Conservation (phyloP, 164 flowering plant genomes). For the Sedum album region DNA sequence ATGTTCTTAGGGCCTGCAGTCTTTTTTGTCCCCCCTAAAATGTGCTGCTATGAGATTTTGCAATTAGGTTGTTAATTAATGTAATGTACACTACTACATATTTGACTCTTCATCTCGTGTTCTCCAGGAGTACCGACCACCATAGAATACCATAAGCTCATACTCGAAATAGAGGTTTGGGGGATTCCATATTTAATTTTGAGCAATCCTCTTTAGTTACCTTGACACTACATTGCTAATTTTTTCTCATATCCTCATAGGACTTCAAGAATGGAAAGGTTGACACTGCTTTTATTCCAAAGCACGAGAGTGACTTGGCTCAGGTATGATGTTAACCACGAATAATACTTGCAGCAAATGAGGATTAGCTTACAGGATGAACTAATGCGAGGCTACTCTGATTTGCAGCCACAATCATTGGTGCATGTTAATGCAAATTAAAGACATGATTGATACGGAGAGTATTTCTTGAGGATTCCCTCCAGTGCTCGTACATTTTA, state of each 20-base stretch:
- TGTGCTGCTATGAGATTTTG: not conserved
- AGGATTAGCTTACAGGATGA: not conserved
- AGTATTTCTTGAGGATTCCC: not conserved
- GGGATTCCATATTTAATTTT: not conserved
- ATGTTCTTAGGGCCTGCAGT: not conserved
- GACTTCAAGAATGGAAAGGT: constrained; percentile 89
- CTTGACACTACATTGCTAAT: not conserved
- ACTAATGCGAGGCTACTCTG: not conserved
- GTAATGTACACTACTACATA: not conserved
- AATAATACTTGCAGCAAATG: not conserved
- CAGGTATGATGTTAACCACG: not conserved
- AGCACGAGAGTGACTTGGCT: constrained; percentile 72
- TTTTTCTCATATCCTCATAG: constrained; percentile 26
- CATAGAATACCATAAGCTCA: constrained; percentile 93
- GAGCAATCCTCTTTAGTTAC: not conserved
- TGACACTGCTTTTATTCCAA: constrained; percentile 94
- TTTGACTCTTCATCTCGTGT: not conserved
- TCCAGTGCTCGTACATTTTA: not conserved
- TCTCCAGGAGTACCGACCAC: constrained; percentile 87
- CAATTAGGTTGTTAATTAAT: not conserved
- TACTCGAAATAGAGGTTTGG: constrained; percentile 82
- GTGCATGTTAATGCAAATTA: constrained; percentile 3
- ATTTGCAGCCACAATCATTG: not conserved
- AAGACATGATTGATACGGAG: not conserved
- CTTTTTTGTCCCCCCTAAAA: too few species aligned